A percentile compares a stretch with the other conserved stretches of the same genome.
These are phyloP conservation scores for Petrea volubilis DNA, from an alignment of 257 asterid genomes.

Conservation along the genomic window DNA sequence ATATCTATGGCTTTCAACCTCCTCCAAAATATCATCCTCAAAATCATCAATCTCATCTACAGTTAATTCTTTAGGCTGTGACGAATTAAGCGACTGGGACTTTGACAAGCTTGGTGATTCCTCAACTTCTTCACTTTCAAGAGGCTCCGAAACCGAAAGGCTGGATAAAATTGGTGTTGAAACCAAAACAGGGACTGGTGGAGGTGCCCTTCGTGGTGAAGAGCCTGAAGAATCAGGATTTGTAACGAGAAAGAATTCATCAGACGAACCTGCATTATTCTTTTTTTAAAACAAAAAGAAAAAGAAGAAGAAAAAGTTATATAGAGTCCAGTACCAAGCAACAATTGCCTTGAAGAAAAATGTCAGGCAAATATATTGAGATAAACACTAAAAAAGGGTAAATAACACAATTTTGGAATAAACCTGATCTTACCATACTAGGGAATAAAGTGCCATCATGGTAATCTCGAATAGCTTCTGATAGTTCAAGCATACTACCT, in stretches of 20 bases:
- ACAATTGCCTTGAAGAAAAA: not conserved
- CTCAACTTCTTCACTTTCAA: slow-evolving; percentile 67
- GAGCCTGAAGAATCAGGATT: slow-evolving; percentile 78
- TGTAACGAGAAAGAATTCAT: slow-evolving; percentile 88
- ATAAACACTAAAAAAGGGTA: not conserved
- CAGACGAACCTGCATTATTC: slow-evolving; percentile 83
- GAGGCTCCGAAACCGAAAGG: slow-evolving; percentile 55
- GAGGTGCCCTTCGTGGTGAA: slow-evolving; percentile 91
- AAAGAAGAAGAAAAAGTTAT: slow-evolving; percentile 29
- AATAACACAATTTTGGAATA: slow-evolving; percentile 13
- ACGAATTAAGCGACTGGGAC: slow-evolving; percentile 62
- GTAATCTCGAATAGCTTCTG: slow-evolving; percentile 93
- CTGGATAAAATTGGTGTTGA: slow-evolving; percentile 58
- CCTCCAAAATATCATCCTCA: slow-evolving; percentile 68
- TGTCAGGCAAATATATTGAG: not conserved
- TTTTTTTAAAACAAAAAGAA: no score
- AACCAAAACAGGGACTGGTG: slow-evolving; percentile 50
- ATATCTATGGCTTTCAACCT: slow-evolving; percentile 71
- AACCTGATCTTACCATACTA: slow-evolving; percentile 61
- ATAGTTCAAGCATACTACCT: slow-evolving; percentile 91
- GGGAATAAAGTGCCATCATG: slow-evolving; percentile 85
- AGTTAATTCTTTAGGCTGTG: slow-evolving; percentile 69
- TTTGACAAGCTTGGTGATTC: slow-evolving; percentile 55
- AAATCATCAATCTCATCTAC: slow-evolving; percentile 94
- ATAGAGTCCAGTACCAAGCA: not conserved